phyloP scores from a whole-genome alignment of 208 protist species.

The Jaenimonas drosophilae region DNA sequence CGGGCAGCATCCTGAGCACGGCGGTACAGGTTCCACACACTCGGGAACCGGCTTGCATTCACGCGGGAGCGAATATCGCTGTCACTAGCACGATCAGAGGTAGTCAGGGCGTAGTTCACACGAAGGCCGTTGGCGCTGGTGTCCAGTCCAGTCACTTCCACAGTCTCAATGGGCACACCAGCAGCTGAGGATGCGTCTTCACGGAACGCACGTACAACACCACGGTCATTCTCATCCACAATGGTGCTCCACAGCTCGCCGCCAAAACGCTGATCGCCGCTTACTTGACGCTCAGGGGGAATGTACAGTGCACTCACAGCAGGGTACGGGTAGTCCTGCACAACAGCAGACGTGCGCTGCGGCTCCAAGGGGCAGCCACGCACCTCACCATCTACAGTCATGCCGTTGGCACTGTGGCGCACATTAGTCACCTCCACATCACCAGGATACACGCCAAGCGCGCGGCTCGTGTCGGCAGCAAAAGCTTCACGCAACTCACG shows the following conservation, averaged over 20 bases:
- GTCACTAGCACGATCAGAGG: too few relatives aligned
- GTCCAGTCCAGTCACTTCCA: too few relatives aligned
- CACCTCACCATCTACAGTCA: neutral
- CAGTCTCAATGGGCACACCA: too few relatives aligned
- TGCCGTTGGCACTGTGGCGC: neutral
- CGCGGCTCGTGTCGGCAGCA: neutral
- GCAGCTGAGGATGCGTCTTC: too few relatives aligned
- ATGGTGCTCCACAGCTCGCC: slow-evolving; percentile 28
- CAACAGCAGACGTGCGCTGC: neutral
- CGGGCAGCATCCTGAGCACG: neutral
- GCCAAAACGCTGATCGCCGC: slow-evolving; percentile 17
- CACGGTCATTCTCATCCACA: too few relatives aligned
- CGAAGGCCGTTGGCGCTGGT: too few relatives aligned
- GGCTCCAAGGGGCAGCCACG: neutral
- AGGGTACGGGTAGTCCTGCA: neutral
- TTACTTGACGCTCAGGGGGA: neutral
- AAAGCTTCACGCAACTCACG: neutral
- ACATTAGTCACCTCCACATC: neutral
- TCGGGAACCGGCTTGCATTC: neutral
- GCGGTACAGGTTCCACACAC: neutral
- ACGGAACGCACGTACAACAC: too few relatives aligned
- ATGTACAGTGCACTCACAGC: slow-evolving; percentile 1
- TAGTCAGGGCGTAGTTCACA: too few relatives aligned
- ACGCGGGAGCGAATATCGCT: neutral
- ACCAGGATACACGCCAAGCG: neutral